Base-by-base conservation (phyloP, 768 basidiomycete genomes). In the Stropharia rugosoannulata region DNA sequence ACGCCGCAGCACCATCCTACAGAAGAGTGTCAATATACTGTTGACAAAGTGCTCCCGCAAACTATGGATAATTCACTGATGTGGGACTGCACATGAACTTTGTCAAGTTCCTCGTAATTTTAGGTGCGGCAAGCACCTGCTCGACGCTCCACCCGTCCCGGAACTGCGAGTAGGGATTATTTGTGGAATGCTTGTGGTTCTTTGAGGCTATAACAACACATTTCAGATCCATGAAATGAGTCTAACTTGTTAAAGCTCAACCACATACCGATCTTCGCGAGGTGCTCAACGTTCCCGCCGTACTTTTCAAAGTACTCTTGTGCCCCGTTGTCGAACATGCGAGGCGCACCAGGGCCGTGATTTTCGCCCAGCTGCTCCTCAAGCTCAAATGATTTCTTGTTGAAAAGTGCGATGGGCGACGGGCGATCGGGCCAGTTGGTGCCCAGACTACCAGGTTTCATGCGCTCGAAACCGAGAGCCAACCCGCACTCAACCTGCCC, bases 41-140 rank as follows among this genome's bases (percentile, higher is more conserved):
- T 45, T 35, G 45, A 13, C 27, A 55, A 25, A 49, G 45, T 38
- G 11, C 55, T 15, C 9, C 35, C 36, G 55, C 29, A 44, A 22
- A 37, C 15, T 29, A 25, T 16, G 5, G 18, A 16, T 37, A 55
- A 67, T 77, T 55, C 57, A 82, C 89, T 36, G 84, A 92, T 32
- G 91, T 94, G 0, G 91, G 91, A 62, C 89, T 92, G 65, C 90
- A 93, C 89, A 93, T 93, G 67, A 82, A 86, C 69, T 89, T 89
- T 2, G 91, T 91, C 46, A 90, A 72, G 61, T 90, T 81, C 44
- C 82, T 85, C 41, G 79, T 87, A 66, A 93, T 83, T 71, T 85
- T 86, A 5, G 81, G 78, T 2, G 89, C 80, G 10, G 76, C 75
- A 51, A 90, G 66, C 25, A 93, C 79, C 62, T 93, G 80, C 60